These are phyloP conservation scores for Nepenthes alata DNA, from an alignment of 179 eudicot genomes.

Conservation along the genomic window DNA sequence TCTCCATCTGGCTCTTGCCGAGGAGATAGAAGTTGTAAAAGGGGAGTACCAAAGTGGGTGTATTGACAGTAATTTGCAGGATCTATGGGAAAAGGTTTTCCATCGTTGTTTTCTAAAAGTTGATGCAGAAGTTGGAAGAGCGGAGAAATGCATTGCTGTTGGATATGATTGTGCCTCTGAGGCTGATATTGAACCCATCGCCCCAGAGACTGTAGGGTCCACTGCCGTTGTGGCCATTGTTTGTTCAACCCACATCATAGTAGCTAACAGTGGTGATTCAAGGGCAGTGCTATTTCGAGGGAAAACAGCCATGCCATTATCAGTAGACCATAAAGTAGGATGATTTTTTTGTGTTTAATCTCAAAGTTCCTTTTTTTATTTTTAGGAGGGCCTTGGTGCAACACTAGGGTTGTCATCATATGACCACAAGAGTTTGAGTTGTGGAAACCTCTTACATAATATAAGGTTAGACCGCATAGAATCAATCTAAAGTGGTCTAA, in stretches of 20 bases:
- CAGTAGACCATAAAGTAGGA: conserved; percentile 53
- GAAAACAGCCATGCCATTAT: conserved; percentile 45
- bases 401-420: too few species aligned
- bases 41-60: conserved; percentile 12
- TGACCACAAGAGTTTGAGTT: too few species aligned
- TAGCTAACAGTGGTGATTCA: conserved; percentile 61
- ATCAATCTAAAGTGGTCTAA: too few species aligned
- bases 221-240: conserved; percentile 62
- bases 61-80: conserved; percentile 18
- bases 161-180: conserved; percentile 19
- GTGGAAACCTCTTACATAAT: too few species aligned
- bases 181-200: conserved; percentile 30
- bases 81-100: conserved; percentile 38
- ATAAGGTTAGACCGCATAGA: too few species aligned
- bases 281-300: conserved; percentile 66
- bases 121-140: conserved; percentile 46
- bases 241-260: conserved; percentile 42
- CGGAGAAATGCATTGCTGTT: conserved; percentile 9
- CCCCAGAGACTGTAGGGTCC: conserved; percentile 61
- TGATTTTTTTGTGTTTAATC: background rate
- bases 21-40: conserved; percentile 38
- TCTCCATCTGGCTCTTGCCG: conserved; percentile 36
- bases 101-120: conserved; percentile 38
- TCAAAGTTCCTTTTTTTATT: too few species aligned
- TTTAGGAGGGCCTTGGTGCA: background rate